These are phyloP conservation scores for Pythium insidiosum DNA, from an alignment of 352 stramenopile species.

Conservation along the genomic window DNA sequence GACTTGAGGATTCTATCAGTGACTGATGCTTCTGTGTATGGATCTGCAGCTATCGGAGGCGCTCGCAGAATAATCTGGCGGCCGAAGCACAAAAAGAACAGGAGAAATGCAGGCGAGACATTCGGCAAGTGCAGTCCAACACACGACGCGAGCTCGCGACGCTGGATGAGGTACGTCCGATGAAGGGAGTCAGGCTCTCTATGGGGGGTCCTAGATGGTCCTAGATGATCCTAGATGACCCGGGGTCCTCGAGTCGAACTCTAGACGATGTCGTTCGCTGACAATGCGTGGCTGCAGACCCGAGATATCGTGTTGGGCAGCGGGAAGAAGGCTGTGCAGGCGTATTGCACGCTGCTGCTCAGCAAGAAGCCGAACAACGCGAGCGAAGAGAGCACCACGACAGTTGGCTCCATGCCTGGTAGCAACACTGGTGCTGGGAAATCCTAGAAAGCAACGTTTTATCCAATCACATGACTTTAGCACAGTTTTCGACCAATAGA, in stretches of 20 bases:
- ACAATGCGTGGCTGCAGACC: too few species aligned
- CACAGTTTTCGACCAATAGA: too few species aligned
- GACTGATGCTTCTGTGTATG: too few species aligned
- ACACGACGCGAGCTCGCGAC: slow-evolving; percentile 46
- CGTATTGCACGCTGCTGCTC: slow-evolving; percentile 59
- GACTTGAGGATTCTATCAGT: too few species aligned
- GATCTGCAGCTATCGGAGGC: slow-evolving; percentile 43
- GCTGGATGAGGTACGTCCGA: slow-evolving; percentile 35
- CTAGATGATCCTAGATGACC: too few species aligned
- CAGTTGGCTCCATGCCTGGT: slow-evolving; percentile 1
- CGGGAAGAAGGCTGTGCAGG: slow-evolving; percentile 61
- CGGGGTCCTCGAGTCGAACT: too few species aligned
- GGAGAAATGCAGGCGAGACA: slow-evolving; percentile 43
- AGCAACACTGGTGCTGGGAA: too few species aligned
- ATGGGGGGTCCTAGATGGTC: too few species aligned
- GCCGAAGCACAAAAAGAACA: slow-evolving; percentile 38
- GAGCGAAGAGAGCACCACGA: slow-evolving; percentile 16
- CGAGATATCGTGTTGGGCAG: slow-evolving; percentile 61
- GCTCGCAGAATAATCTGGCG: slow-evolving; percentile 32
- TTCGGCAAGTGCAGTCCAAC: slow-evolving; percentile 50
- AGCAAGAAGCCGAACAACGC: slow-evolving; percentile 36
- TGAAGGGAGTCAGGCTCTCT: not conserved
- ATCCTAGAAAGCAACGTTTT: too few species aligned
- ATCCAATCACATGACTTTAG: too few species aligned
- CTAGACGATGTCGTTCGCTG: too few species aligned